Conservation (phyloP, 495 filamentous ascomycete genomes). For the Aspergillus steynii region DNA sequence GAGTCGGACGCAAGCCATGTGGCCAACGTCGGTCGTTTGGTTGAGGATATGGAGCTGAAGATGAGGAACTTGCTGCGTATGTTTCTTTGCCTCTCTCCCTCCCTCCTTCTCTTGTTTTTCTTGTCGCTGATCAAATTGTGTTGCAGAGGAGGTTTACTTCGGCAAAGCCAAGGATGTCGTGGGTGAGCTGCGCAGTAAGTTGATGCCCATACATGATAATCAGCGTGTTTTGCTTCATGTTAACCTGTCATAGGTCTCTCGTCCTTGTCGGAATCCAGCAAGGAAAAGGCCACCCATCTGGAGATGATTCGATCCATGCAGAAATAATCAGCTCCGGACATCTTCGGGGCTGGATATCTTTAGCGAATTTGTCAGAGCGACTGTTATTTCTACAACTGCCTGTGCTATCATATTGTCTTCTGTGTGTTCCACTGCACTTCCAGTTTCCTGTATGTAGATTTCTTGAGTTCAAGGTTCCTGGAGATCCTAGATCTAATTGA, state of each 20-base stretch:
- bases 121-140: constrained; percentile 13
- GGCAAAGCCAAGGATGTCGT: constrained; percentile 99
- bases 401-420: constrained; percentile 4
- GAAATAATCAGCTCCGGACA: constrained; percentile 26
- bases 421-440: constrained; percentile 4
- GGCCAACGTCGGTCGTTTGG: constrained; percentile 88
- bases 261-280: constrained; percentile 80
- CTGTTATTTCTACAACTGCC: neutral
- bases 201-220: neutral
- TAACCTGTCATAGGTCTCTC: constrained; percentile 55
- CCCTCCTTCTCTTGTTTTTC: neutral
- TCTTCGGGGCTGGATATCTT: neutral
- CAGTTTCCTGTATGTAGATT: constrained; percentile 19
- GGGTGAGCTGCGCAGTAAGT: constrained; percentile 88
- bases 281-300: constrained; percentile 80
- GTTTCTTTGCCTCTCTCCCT: constrained; percentile 19
- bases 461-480: constrained; percentile 18
- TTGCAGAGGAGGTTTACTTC: constrained; percentile 92
- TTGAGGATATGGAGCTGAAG: constrained; percentile 99
- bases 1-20: constrained; percentile 92
- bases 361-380: neutral
- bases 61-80: constrained; percentile 94
- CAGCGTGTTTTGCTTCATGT: constrained; percentile 2
- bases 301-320: constrained; percentile 74
- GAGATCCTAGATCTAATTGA: constrained; percentile 16